phyloP scores from a whole-genome alignment of 2,329 filamentous ascomycete species.

The Penicillium carneum region DNA sequence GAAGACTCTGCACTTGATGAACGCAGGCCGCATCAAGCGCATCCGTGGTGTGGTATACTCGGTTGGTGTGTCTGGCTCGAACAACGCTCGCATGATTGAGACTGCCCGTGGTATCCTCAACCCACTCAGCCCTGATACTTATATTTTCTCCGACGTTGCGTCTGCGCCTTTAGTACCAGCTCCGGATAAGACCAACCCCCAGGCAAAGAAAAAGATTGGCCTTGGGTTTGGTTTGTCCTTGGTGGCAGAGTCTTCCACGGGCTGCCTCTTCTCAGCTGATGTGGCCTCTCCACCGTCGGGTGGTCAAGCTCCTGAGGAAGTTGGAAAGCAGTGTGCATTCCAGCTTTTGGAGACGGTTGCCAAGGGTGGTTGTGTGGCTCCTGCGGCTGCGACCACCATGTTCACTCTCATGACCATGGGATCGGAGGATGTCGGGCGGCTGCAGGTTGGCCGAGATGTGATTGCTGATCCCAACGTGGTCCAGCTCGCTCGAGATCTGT shows the following conservation, averaged over 20 bases:
- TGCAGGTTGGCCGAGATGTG: slow-evolving; percentile 81
- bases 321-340: slow-evolving; percentile 85
- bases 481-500: slow-evolving; percentile 80
- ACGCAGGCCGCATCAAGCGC: slow-evolving; percentile 82
- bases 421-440: slow-evolving; percentile 87
- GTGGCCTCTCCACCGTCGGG: slow-evolving; percentile 75
- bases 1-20: slow-evolving; percentile 89
- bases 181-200: slow-evolving; percentile 70
- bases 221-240: slow-evolving; percentile 91
- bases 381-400: slow-evolving; percentile 74
- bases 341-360: slow-evolving; percentile 85
- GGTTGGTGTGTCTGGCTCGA: slow-evolving; percentile 87
- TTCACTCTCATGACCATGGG: slow-evolving; percentile 97
- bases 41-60: slow-evolving; percentile 93
- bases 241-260: slow-evolving; percentile 89
- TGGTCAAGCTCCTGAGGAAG: slow-evolving; percentile 85
- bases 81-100: slow-evolving; percentile 95
- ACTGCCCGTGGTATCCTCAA: slow-evolving; percentile 87
- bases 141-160: slow-evolving; percentile 77
- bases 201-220: slow-evolving; percentile 69
- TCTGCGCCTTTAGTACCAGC: slow-evolving; percentile 68
- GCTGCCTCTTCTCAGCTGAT: slow-evolving; percentile 87
- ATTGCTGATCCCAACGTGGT: slow-evolving; percentile 82
- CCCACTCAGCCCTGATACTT: slow-evolving; percentile 82
- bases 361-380: slow-evolving; percentile 80